Evolutionary conservation across 257 asterid genomes (phyloP), one percentile per base, ranked within the genome.

Genomic region (Paraleonurus japonicus): DNA sequence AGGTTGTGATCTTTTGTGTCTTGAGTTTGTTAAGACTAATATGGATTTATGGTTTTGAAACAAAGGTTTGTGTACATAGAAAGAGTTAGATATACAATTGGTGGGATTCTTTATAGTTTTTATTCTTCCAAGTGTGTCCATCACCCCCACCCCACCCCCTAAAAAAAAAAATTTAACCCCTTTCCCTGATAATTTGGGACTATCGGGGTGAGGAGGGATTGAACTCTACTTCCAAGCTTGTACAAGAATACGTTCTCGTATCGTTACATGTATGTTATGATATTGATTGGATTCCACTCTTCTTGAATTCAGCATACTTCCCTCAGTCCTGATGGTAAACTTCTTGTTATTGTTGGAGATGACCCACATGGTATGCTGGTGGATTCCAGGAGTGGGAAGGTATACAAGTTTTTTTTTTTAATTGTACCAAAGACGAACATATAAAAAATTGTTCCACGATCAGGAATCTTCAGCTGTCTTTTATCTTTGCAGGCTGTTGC

Each of bases 281-380:
- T 59, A 30, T 39, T 63, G 51, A 65, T 59, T 55, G 39, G 26
- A 67, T 63, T 65, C 27, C 47, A 33, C 71, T 58, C 24, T 80
- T 54, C 61, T 7, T 16, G 35, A 50, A 57, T 79, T 81, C 90
- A 93, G 98, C 98, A 93, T 81, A 84, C 97, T 16, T 84, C 98
- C 35, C 86, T 89, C 37, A 86, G 96, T 71, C 96, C 98, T 27
- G 89, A 91, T 77, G 95, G 96, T 22, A 87, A 82, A 74, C 88
- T 87, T 70, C 84, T 94, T 62, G 45, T 83, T 65, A 70, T 94
- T 61, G 98, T 94, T 68, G 99, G 99, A 41, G 99, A 94, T 77
- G 85, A 92, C 80, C 91, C 86, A 15, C 87, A 84, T 26, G 86
- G 90, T 57, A 13, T 88, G 28, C 77, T 94, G 90, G 96, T 88